Conservation (phyloP, 2,329 filamentous ascomycete genomes). For the Penicillium concentricum region DNA sequence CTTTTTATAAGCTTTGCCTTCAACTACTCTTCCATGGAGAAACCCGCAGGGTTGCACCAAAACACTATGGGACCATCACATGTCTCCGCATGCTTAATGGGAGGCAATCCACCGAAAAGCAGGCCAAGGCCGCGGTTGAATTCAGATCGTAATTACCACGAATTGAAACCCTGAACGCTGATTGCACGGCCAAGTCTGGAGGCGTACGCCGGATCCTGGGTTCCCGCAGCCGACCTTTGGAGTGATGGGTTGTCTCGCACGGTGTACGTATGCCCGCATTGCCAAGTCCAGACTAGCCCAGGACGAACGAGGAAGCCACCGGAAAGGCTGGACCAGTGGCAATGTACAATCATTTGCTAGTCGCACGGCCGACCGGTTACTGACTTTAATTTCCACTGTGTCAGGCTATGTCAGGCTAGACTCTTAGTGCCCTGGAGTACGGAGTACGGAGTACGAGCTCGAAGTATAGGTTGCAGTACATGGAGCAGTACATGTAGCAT, state of each 20-base stretch:
- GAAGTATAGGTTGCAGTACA: neutral
- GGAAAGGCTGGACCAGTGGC: constrained; percentile 1
- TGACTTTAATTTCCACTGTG: constrained; percentile 1
- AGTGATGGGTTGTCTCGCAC: constrained; percentile 6
- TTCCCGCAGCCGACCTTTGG: constrained; percentile 3
- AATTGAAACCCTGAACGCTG: constrained; percentile 7
- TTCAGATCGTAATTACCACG: constrained; percentile 11
- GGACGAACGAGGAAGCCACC: neutral
- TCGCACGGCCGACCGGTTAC: neutral
- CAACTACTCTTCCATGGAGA: neutral
- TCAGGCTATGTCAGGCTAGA: neutral
- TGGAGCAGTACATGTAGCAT: neutral
- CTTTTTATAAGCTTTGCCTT: constrained; percentile 27
- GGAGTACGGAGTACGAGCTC: neutral
- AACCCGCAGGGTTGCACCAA: constrained; percentile 13
- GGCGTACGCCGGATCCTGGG: constrained; percentile 10
- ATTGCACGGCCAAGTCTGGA: constrained; percentile 13
- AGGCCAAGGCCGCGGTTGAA: constrained; percentile 19
- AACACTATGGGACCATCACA: constrained; percentile 11
- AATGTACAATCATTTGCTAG: neutral
- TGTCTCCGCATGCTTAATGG: constrained; percentile 11
- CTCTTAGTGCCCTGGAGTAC: neutral
- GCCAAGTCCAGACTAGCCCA: constrained; percentile 7
- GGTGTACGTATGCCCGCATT: constrained; percentile 7
- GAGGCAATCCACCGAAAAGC: constrained; percentile 5